A percentile compares a stretch with the other conserved stretches of the same genome.
phyloP scores from a whole-genome alignment of 495 filamentous ascomycete species.

The Poronia punctata region DNA sequence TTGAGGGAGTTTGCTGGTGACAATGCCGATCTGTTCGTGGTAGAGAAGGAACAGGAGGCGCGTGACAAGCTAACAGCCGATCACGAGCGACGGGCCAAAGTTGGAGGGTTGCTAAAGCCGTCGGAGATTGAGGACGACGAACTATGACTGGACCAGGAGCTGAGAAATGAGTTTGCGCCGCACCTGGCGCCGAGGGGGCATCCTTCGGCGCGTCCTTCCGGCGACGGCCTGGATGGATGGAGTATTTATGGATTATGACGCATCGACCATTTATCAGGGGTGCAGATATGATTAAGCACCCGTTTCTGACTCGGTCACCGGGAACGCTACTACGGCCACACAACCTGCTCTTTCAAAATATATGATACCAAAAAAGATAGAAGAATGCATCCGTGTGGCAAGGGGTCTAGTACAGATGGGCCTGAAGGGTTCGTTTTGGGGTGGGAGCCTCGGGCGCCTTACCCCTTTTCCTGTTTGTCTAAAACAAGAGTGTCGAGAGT shows the following conservation, averaged over 20 bases:
- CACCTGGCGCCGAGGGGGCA: constrained; percentile 13
- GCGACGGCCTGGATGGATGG: constrained; percentile 43
- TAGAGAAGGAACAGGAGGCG: constrained; percentile 82
- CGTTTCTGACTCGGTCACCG: background rate
- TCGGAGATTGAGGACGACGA: constrained; percentile 93
- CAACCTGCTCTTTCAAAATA: constrained; percentile 8
- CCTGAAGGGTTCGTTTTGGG: constrained; percentile 4
- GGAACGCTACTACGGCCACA: background rate
- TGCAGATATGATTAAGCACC: background rate
- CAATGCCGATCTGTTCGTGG: constrained; percentile 89
- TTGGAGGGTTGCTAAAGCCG: constrained; percentile 86
- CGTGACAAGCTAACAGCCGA: constrained; percentile 74
- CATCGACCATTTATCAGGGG: background rate
- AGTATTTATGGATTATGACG: constrained; percentile 44
- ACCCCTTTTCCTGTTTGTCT: constrained; percentile 10
- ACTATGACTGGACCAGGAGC: constrained; percentile 72
- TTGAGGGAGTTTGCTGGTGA: constrained; percentile 92
- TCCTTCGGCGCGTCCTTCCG: constrained; percentile 7
- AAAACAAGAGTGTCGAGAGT: constrained; percentile 5
- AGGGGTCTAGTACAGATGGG: constrained; percentile 1
- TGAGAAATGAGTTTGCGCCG: constrained; percentile 51
- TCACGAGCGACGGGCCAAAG: constrained; percentile 80
- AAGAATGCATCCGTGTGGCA: constrained; percentile 6
- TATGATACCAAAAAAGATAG: constrained; percentile 16
- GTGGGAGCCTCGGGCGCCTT: background rate